These are phyloP conservation scores for Bremia lactucae DNA, from an alignment of 352 stramenopile genomes.

Conservation along the genomic window DNA sequence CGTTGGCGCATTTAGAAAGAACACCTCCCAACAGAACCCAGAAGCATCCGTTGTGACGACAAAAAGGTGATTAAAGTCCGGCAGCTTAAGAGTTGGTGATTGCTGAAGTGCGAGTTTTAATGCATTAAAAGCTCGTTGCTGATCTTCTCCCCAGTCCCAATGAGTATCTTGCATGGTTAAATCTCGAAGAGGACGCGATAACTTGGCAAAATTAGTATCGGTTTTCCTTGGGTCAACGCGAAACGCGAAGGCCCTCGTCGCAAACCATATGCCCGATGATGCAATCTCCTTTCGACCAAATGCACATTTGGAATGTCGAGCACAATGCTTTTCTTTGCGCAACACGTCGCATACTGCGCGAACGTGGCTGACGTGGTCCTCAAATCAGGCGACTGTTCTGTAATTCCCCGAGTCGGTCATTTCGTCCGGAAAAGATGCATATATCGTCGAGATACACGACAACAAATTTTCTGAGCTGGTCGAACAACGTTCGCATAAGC, in stretches of 20 bases:
- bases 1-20: background rate
- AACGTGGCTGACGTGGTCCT: conserved; percentile 1
- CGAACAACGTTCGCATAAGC: conserved; percentile 2
- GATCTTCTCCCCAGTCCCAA: background rate
- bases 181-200: background rate
- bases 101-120: background rate
- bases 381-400: too few relatives aligned
- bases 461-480: background rate
- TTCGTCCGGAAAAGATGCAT: conserved; percentile 2
- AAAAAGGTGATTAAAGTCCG: background rate
- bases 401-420: too few relatives aligned
- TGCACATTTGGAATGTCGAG: background rate
- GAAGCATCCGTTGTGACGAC: background rate
- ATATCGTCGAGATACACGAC: conserved; percentile 5
- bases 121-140: background rate
- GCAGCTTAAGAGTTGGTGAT: background rate
- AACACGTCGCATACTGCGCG: conserved; percentile 11
- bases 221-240: conserved; percentile 1
- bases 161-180: background rate
- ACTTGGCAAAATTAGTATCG: background rate
- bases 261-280: conserved; percentile 3
- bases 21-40: background rate
- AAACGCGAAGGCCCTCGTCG: too few relatives aligned
- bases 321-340: conserved; percentile 2
- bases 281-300: background rate